phyloP scores from a whole-genome alignment of 1,284 basidiomycete species.

The Leccinum pallidistipes region DNA sequence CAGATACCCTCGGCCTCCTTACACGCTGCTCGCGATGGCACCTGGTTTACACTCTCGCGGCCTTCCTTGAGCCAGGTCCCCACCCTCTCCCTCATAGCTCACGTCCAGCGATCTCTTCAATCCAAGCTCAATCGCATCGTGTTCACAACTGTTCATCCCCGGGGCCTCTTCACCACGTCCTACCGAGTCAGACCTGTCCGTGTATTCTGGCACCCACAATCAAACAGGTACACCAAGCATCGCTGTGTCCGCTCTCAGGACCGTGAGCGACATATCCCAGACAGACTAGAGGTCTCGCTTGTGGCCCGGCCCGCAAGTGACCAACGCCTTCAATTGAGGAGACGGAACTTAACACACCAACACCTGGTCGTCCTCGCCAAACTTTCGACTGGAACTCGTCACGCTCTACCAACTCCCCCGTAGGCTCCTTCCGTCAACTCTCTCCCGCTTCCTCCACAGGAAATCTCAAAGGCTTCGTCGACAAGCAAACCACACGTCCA shows the following conservation, averaged over 20 bases:
- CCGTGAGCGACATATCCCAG: constrained; percentile 25
- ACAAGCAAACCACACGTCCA: constrained; percentile 13
- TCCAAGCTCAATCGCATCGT: constrained; percentile 1
- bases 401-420: constrained; percentile 17
- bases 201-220: constrained; percentile 5
- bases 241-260: constrained; percentile 33
- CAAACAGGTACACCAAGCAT: constrained; percentile 20
- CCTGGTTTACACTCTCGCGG: constrained; percentile 13
- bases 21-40: background rate
- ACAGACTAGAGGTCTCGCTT: constrained; percentile 35
- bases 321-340: constrained; percentile 22
- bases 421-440: constrained; percentile 28
- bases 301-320: constrained; percentile 33
- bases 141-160: too few species aligned
- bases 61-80: constrained; percentile 18
- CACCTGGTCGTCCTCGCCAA: constrained; percentile 22
- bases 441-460: constrained; percentile 40
- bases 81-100: constrained; percentile 21
- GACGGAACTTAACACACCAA: constrained; percentile 27
- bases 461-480: constrained; percentile 38
- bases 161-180: constrained; percentile 24
- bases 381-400: constrained; percentile 24
- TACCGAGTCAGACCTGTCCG: constrained; percentile 21
- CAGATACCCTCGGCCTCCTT: constrained; percentile 31
- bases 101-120: constrained; percentile 21